Percentiles rank a stretch among this genome's conserved stretches.
Evolutionary conservation across 176 grass and related monocot genomes (phyloP).

Genomic region (Rhynchospora pubera): DNA sequence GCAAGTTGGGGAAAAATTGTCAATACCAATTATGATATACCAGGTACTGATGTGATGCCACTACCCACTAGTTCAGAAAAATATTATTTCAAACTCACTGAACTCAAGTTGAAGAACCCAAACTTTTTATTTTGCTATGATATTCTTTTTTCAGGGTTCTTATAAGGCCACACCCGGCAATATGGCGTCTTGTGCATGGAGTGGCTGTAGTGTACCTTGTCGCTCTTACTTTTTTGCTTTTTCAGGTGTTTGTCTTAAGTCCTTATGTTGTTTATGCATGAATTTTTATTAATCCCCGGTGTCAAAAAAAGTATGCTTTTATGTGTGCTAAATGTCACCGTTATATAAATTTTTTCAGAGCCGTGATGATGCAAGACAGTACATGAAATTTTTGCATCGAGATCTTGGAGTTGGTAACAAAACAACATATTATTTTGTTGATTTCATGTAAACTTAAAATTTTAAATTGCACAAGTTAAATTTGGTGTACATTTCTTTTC

Average conservation of each 20-base stretch:
- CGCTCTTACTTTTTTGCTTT: slow-evolving; percentile 89
- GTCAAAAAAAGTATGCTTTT: not conserved
- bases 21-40: no score
- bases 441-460: not conserved
- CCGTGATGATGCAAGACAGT: slow-evolving; percentile 74
- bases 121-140: not conserved
- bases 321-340: not conserved
- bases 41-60: no score
- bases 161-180: slow-evolving; percentile 85
- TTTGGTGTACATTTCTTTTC: not conserved
- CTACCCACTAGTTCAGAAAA: no score
- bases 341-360: slow-evolving; percentile 28
- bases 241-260: slow-evolving; percentile 50
- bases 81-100: no score
- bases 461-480: slow-evolving; percentile 9
- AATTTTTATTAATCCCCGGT: not conserved
- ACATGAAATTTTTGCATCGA: slow-evolving; percentile 90
- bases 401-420: slow-evolving; percentile 77
- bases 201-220: slow-evolving; percentile 84
- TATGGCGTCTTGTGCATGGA: slow-evolving; percentile 90
- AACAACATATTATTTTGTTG: slow-evolving; percentile 8
- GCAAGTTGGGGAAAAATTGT: no score
- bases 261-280: not conserved
- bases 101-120: no score
- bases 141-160: slow-evolving; percentile 48